Conservation (phyloP, 768 basidiomycete species). For the Hericium coralloides region DNA sequence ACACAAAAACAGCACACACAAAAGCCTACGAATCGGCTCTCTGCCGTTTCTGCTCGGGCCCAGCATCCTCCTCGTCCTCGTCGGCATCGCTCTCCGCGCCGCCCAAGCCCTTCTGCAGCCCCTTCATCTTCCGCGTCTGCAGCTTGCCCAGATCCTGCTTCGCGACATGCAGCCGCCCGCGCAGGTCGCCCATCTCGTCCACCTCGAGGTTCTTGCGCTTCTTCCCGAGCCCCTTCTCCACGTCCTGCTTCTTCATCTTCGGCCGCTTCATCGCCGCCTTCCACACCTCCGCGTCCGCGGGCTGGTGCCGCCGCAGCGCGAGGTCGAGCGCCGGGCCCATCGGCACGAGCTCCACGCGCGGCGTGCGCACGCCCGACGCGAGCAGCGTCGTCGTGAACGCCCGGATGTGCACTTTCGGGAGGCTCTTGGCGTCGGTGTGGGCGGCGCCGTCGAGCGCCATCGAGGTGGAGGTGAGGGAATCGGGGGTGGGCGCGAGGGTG, state of each 20-base stretch:
- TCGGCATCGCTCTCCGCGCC: constrained; percentile 10
- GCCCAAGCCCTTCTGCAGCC: constrained; percentile 41
- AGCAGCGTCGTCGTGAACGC: constrained; percentile 72
- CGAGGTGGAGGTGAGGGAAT: constrained; percentile 38
- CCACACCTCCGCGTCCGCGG: constrained; percentile 69
- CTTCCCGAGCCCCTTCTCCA: constrained; percentile 84
- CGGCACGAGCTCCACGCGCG: constrained; percentile 71
- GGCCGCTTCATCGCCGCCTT: constrained; percentile 77
- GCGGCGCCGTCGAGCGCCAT: constrained; percentile 2
- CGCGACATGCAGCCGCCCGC: constrained; percentile 82
- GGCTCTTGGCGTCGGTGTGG: constrained; percentile 18
- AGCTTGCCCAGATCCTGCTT: constrained; percentile 82
- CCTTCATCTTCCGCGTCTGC: constrained; percentile 97
- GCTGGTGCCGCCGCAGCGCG: constrained; percentile 60
- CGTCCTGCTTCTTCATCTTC: constrained; percentile 81
- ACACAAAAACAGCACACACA: background rate
- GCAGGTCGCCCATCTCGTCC: constrained; percentile 95
- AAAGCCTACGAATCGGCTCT: constrained; percentile 5
- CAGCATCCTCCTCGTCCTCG: constrained; percentile 12
- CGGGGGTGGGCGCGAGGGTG: constrained; percentile 57
- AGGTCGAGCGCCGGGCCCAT: constrained; percentile 94
- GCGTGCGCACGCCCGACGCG: constrained; percentile 69
- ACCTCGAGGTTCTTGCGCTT: constrained; percentile 92
- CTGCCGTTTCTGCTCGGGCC: constrained; percentile 10
- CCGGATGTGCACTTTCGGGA: constrained; percentile 85